Percentiles rank a stretch among this genome's conserved stretches.
Conservation (phyloP, 2,329 filamentous ascomycete species). For the Penicillium sp. region DNA sequence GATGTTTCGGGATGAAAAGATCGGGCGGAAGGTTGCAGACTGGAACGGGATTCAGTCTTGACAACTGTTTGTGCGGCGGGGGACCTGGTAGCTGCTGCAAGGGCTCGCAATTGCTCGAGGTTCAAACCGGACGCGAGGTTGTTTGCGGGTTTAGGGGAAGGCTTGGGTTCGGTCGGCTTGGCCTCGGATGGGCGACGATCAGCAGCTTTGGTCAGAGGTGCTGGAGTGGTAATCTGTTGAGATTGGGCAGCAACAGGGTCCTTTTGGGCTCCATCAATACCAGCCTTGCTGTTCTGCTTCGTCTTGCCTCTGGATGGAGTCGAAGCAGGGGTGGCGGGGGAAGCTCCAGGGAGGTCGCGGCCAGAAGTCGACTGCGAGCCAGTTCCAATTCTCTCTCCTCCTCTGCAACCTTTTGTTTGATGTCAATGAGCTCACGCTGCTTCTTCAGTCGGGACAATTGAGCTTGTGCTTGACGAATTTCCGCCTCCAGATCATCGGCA, state of each 20-base stretch:
- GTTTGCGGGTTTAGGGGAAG: not conserved
- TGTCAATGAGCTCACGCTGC: constrained; percentile 12
- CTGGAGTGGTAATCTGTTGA: constrained; percentile 1
- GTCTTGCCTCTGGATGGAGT: not conserved
- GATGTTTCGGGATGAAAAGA: not conserved
- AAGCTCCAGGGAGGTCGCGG: not conserved
- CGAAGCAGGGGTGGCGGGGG: not conserved
- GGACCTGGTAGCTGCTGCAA: constrained; percentile 10
- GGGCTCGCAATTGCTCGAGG: constrained; percentile 5
- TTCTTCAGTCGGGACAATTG: constrained; percentile 8
- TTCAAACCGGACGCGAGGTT: not conserved
- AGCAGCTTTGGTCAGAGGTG: not conserved
- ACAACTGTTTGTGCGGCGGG: not conserved
- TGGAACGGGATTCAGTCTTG: not conserved
- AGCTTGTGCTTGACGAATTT: constrained; percentile 10
- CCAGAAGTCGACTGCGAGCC: constrained; percentile 5
- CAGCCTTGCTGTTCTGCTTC: not conserved
- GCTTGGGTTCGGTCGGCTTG: not conserved
- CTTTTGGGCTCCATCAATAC: constrained; percentile 1
- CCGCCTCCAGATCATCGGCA: constrained; percentile 6
- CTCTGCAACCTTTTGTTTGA: constrained; percentile 11
- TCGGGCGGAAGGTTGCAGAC: not conserved
- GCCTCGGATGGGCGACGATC: not conserved
- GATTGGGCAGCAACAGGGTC: not conserved
- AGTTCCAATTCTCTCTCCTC: constrained; percentile 3